These are phyloP conservation scores for Punica granatum DNA, from an alignment of 345 rosid species.

Conservation along the genomic window DNA sequence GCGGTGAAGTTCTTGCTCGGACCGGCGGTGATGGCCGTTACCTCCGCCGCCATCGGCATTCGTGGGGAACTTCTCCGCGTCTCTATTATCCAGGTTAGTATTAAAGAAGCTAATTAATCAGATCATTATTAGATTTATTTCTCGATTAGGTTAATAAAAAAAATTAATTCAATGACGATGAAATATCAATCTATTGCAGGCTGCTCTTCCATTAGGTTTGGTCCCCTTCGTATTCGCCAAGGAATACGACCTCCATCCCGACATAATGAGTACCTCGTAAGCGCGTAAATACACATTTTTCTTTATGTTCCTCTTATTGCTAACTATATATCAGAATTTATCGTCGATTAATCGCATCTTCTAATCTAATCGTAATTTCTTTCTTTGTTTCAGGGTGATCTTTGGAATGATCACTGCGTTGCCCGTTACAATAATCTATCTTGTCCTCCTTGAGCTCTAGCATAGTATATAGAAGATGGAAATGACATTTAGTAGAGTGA, in stretches of 20 bases:
- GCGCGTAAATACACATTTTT: constrained; percentile 3
- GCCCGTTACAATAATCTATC: constrained; percentile 40
- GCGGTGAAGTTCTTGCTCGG: constrained; percentile 14
- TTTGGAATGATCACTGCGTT: constrained; percentile 41
- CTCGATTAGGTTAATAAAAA: no score
- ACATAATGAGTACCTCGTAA: constrained; percentile 68
- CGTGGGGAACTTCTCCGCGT: constrained; percentile 12
- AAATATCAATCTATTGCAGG: constrained; percentile 23
- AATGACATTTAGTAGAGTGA: no score
- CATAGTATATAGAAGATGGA: no score
- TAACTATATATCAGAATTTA: no score
- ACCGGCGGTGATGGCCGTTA: constrained; percentile 16
- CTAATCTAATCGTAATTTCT: neutral
- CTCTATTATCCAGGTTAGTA: constrained; percentile 15
- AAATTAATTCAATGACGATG: no score
- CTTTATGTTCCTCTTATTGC: no score
- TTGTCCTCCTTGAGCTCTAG: constrained; percentile 16
- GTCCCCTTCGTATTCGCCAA: constrained; percentile 70
- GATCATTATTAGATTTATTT: neutral
- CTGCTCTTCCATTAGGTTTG: constrained; percentile 66
- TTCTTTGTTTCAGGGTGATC: constrained; percentile 33
- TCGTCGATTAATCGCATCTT: no score
- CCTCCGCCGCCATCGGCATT: constrained; percentile 15
- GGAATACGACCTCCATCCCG: constrained; percentile 62
- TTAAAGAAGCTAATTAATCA: neutral